Percentiles rank a stretch among this genome's conserved stretches.
These are phyloP conservation scores for Xylariaceae sp. DNA, from an alignment of 2,329 filamentous ascomycete genomes.

Conservation along the genomic window DNA sequence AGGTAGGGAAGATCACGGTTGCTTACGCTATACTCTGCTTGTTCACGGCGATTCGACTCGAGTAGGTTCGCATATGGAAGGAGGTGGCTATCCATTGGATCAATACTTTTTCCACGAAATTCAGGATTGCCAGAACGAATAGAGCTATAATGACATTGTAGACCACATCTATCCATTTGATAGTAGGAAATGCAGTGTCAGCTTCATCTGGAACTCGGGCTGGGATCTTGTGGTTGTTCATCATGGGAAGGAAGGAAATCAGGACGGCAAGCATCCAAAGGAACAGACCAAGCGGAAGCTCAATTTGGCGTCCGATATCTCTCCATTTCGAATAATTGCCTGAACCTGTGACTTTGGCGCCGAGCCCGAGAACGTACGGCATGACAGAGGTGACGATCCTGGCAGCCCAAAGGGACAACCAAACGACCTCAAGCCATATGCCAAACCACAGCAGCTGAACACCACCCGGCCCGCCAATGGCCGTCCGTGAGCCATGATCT, in stretches of 20 bases:
- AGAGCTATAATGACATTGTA: conserved; percentile 82
- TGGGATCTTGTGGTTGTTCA: conserved; percentile 52
- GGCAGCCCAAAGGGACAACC: conserved; percentile 82
- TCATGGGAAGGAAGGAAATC: conserved; percentile 78
- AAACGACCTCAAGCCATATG: conserved; percentile 91
- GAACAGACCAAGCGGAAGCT: conserved; percentile 79
- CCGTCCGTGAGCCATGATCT: conserved; percentile 40
- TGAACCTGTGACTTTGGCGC: conserved; percentile 69
- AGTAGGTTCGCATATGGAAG: conserved; percentile 87
- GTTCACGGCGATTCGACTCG: conserved; percentile 84
- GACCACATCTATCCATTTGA: conserved; percentile 67
- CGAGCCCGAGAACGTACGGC: conserved; percentile 40
- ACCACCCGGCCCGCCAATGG: conserved; percentile 62
- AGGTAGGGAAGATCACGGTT: conserved; percentile 38
- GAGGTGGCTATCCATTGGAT: conserved; percentile 93
- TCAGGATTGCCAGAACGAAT: conserved; percentile 74
- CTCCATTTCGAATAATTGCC: conserved; percentile 91
- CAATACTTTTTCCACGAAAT: conserved; percentile 85
- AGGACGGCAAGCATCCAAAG: conserved; percentile 88
- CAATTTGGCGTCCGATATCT: conserved; percentile 78
- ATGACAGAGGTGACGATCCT: conserved; percentile 49
- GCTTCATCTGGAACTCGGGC: conserved; percentile 31
- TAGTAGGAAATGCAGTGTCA: conserved; percentile 46
- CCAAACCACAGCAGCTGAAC: conserved; percentile 85
- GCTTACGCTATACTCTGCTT: conserved; percentile 70